Percentiles rank a stretch among this genome's conserved stretches.
Conservation (phyloP, 129 eudicot species). For the Tagetes patula region DNA sequence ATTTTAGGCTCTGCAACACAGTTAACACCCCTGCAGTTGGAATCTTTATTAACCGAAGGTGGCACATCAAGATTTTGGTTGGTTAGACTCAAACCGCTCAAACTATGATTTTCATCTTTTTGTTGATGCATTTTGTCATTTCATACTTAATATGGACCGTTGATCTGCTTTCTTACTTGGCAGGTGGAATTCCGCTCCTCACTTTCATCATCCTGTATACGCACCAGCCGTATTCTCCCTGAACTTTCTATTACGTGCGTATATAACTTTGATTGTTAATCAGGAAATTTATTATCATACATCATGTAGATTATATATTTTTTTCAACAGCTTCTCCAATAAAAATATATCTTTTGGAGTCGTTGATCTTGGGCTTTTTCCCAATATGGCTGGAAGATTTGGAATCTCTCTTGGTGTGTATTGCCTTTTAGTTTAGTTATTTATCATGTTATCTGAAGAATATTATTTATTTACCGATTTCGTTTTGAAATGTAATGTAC, state of each 20-base stretch:
- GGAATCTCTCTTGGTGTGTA: constrained; percentile 72
- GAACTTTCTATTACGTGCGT: constrained; percentile 94
- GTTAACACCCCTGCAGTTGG: constrained; percentile 88
- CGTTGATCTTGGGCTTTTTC: constrained; percentile 93
- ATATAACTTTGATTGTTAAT: not conserved
- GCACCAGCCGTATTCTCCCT: constrained; percentile 73
- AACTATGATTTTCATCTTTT: not conserved
- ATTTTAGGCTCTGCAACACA: constrained; percentile 60
- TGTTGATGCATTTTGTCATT: not conserved
- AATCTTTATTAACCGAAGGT: constrained; percentile 80
- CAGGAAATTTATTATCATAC: not conserved
- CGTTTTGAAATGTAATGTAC: constrained; percentile 18
- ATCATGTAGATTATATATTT: not conserved
- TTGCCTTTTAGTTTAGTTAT: not conserved
- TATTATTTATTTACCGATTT: constrained; percentile 9
- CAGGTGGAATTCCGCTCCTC: constrained; percentile 86
- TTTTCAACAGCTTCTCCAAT: constrained; percentile 70
- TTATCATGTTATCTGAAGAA: constrained; percentile 5
- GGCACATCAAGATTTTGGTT: constrained; percentile 82
- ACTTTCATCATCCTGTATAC: constrained; percentile 60
- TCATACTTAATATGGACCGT: constrained; percentile 4
- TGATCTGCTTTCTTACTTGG: constrained; percentile 22
- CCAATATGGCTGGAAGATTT: constrained; percentile 81
- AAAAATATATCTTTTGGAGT: constrained; percentile 77
- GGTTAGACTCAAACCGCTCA: constrained; percentile 54